phyloP scores from a whole-genome alignment of 2,329 filamentous ascomycete genomes.

The Colletotrichum scovillei region DNA sequence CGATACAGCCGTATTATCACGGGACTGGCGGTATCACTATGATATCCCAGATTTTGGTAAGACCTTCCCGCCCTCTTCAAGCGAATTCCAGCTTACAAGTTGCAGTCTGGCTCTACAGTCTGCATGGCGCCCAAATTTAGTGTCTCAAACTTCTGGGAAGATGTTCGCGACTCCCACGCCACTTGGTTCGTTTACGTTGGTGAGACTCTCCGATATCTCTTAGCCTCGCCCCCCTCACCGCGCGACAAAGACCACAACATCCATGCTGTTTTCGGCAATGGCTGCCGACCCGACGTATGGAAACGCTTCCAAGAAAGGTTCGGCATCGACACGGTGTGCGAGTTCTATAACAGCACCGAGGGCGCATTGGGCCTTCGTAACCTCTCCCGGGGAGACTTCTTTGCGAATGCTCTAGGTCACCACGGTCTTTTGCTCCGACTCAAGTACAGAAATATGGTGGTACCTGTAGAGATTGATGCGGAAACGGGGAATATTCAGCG shows the following conservation, averaged over 20 bases:
- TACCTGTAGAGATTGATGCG: constrained; percentile 77
- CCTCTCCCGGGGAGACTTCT: constrained; percentile 69
- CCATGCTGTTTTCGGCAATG: constrained; percentile 73
- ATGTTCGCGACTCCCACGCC: constrained; percentile 74
- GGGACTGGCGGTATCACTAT: constrained; percentile 75
- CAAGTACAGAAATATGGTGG: constrained; percentile 62
- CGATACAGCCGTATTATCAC: constrained; percentile 67
- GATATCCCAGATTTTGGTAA: constrained; percentile 64
- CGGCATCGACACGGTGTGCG: constrained; percentile 68
- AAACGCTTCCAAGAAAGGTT: constrained; percentile 61
- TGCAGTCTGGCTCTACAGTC: constrained; percentile 57
- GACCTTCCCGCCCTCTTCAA: constrained; percentile 46
- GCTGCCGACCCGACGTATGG: constrained; percentile 77
- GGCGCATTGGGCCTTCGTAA: constrained; percentile 74
- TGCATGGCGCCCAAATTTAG: constrained; percentile 77
- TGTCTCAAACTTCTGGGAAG: constrained; percentile 76
- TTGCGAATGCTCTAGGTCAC: constrained; percentile 74
- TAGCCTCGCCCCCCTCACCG: constrained; percentile 73
- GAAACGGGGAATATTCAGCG: constrained; percentile 75
- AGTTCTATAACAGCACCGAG: constrained; percentile 85
- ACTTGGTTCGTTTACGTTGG: constrained; percentile 83
- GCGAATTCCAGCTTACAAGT: not conserved
- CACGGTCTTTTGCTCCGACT: constrained; percentile 72
- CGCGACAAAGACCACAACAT: constrained; percentile 70
- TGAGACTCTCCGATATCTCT: constrained; percentile 79